Base-by-base conservation (phyloP, 148 eudicot species). In the Dysphania ambrosioides region DNA sequence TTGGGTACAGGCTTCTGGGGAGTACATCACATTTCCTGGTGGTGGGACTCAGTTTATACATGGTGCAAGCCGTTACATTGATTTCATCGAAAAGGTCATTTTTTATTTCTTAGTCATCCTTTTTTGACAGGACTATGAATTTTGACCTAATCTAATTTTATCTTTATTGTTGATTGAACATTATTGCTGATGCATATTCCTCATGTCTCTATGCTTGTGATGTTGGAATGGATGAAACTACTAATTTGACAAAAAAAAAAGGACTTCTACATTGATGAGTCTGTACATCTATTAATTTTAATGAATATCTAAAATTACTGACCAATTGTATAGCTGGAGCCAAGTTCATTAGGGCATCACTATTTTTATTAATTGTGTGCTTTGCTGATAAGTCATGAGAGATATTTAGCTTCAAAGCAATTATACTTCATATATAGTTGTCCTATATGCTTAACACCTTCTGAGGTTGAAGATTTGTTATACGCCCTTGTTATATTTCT, bases 11-110 rank as follows among this genome's bases (percentile, higher is more conserved):
- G 87, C 79, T 74, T 75, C 75, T 38, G 92, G 92, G 19, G 90
- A 88, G 56, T 80, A 83, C 66, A 88, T 88, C 60, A 88, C 84
- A 10, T 88, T 88, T 67, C 92, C 92, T 66, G 92, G 92, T 41
- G 92, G 92, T 34, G 92, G 92, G 60, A 88, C 92, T 49, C 92
- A 88, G 60, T 88, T 88, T 67, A 83, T 76, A 71, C 85, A 87
- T 30, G 90, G 92, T 42, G 92, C 92, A 61, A 86, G 75, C 16
- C 85, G 82, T 68, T 88, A 88, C 62, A 87, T 88, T 32, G 92
- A 87, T 63, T 85, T 83, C 71, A 83, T 88, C 47, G 83, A 87
- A 65, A 66, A 84, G 73, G 92, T 88, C 47, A 35, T 69, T 40
- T 49, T 76, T 1, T 11, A 29, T n/a, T n/a, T n/a, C n/a, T n/a